Base-by-base conservation (phyloP, 768 basidiomycete genomes). In the Xerocomus potaroensis region DNA sequence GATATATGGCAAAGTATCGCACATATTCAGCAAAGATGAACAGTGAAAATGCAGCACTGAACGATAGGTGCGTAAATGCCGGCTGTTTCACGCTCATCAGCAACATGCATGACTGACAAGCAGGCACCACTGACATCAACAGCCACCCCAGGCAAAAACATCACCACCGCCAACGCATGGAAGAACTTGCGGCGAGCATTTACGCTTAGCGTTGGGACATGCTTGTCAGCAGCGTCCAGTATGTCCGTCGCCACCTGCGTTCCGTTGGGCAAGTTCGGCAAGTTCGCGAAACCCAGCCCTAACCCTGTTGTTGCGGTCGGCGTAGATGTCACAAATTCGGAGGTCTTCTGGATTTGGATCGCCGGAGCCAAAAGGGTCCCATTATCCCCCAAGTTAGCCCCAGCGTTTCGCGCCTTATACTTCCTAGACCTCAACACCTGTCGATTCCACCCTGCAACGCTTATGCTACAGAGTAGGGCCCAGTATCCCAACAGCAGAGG, bases 11-110 rank as follows among this genome's bases (percentile, higher is more conserved):
- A 68, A 98, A 99, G 68, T 97, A 99, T 48, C 96, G 90, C 53
- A 97, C 80, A 71, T 97, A 98, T 71, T 99, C 96, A 47, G 90
- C 84, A 64, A 99, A 97, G 19, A 84, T 90, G 72, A 99, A 98
- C 54, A 91, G 67, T 8, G 96, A 85, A 66, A 99, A 98, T 2
- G 95, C 95, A 16, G 82, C 85, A 57, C 90, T 94, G 71, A 99
- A 96, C 8, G 93, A 83, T 35, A 98, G 71, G 65, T 98, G 94
- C 26, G 90, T 84, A 69, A 99, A 99, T 2, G 95, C 94, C 19
- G 96, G 94, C 94, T 98, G 67, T 48, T 47, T 39, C 27, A 4
- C 37, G 45, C 45, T 42, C 47, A 48, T 59, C 34, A 59, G 58
- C 35, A 54, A 35, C 43, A 35, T 27, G 11, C 19, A 46, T 30